Conservation (phyloP, 2,329 filamentous ascomycete genomes). For the Xylariaceae sp. region DNA sequence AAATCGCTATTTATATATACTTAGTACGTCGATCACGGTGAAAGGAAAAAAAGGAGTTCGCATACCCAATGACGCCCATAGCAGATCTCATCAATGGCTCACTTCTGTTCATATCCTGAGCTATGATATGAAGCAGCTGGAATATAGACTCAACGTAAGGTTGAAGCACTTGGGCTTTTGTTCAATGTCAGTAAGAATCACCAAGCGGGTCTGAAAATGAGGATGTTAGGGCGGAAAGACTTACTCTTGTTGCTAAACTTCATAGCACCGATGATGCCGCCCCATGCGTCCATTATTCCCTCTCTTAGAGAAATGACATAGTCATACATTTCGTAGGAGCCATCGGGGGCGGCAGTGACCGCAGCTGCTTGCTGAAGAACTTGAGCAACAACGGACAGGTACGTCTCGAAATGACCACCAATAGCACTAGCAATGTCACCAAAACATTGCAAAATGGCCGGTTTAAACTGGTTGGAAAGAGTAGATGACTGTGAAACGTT, state of each 20-base stretch:
- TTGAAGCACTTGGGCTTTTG: conserved; percentile 60
- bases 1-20: conserved; percentile 63
- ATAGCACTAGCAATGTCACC: conserved; percentile 97
- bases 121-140: conserved; percentile 74
- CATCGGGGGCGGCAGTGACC: conserved; percentile 72
- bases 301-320: conserved; percentile 93
- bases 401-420: conserved; percentile 83
- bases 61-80: conserved; percentile 95
- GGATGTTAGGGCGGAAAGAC: conserved; percentile 27
- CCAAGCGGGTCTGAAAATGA: not conserved
- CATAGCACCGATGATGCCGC: conserved; percentile 92
- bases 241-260: conserved; percentile 72
- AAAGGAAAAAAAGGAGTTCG: conserved; percentile 12
- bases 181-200: conserved; percentile 25
- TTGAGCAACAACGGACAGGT: conserved; percentile 84
- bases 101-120: conserved; percentile 77
- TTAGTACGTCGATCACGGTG: conserved; percentile 1
- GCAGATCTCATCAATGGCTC: conserved; percentile 87
- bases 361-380: conserved; percentile 89
- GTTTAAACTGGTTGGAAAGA: conserved; percentile 95
- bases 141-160: conserved; percentile 83
- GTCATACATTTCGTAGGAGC: conserved; percentile 91
- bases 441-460: conserved; percentile 94
- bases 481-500: conserved; percentile 59
- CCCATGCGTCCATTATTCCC: conserved; percentile 99